Evolutionary conservation across 2,329 filamentous ascomycete genomes (phyloP), one percentile per base, ranked within the genome.

Genomic region (Penicillium sp.): DNA sequence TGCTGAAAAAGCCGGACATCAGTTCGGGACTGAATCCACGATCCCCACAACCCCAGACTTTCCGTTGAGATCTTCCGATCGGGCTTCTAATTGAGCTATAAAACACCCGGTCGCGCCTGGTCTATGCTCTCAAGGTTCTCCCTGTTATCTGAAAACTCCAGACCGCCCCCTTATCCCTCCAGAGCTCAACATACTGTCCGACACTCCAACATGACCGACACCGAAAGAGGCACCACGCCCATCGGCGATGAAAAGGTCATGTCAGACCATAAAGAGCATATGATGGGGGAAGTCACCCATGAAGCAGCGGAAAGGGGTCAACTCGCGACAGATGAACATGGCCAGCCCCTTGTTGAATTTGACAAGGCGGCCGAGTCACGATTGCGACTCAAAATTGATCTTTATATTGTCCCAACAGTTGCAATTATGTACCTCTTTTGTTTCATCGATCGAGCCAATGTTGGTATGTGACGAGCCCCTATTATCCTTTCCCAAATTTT

Each of bases 371-470:
- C 82, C 2, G 88, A 89, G 68, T 71, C 79, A 8, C 81, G 77
- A 51, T 77, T 90, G 25, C 78, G 86, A 8, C 73, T 75, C 66
- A 90, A 90, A 71, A 85, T 90, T 48, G 88, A 90, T 65, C 64
- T 88, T 6, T 82, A 78, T 64, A 82, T 89, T 45, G 78, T 90
- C 0, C 88, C 88, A 0, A 88, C 85, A 0, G 86, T 89, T 0
- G 76, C 86, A 0, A 57, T 89, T 0, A 75, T 90, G 4, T 90
- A 90, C 65, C 79, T 90, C 0, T 89, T 90, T 67, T 89, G 87
- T 74, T 90, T 89, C 73, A 89, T 90, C 62, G 88, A 90, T 65
- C 81, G 88, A n/a, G 86, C 87, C 25, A 90, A 90, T 60, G 87
- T 91, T 38, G 88, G 87, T 86, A 68, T 9, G 60, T 54, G 17